Evolutionary conservation across 306 rosid genomes (phyloP).

Genomic region (Quillaja saponaria): DNA sequence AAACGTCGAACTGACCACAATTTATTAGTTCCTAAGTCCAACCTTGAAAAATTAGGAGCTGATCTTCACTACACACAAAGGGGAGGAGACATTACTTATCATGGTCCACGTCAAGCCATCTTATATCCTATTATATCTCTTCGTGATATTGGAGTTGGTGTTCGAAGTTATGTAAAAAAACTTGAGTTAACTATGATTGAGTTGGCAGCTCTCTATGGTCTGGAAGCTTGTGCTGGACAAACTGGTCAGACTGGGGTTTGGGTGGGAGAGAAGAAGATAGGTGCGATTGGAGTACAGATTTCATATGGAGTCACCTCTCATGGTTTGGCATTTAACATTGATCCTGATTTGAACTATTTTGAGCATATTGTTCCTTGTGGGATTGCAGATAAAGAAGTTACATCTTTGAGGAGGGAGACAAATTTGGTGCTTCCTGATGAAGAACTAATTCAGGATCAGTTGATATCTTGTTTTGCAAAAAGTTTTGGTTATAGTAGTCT

Average conservation of each 20-base stretch:
- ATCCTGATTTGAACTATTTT: constrained; percentile 78
- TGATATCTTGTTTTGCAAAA: constrained; percentile 76
- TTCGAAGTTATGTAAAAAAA: constrained; percentile 73
- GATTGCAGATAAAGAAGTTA: constrained; percentile 71
- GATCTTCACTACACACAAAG: constrained; percentile 71
- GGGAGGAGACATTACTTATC: constrained; percentile 92
- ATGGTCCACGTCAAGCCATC: constrained; percentile 87
- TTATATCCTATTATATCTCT: constrained; percentile 80
- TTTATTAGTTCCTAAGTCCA: constrained; percentile 61
- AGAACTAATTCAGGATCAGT: constrained; percentile 61
- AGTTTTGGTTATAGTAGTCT: constrained; percentile 58
- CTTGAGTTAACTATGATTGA: constrained; percentile 81
- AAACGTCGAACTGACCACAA: constrained; percentile 78
- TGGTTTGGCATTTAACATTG: constrained; percentile 88
- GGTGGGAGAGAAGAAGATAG: constrained; percentile 89
- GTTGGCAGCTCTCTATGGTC: constrained; percentile 63
- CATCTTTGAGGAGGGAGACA: constrained; percentile 77
- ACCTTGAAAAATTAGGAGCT: constrained; percentile 70
- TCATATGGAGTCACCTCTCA: constrained; percentile 78
- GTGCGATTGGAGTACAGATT: constrained; percentile 82
- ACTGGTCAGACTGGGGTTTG: constrained; percentile 78
- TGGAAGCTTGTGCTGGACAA: constrained; percentile 67
- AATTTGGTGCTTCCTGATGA: constrained; percentile 54
- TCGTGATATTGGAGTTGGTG: constrained; percentile 65
- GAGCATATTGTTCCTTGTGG: constrained; percentile 91